Base-by-base conservation (phyloP, 2,329 filamentous ascomycete species). In the Hymenoscyphus occultus region DNA sequence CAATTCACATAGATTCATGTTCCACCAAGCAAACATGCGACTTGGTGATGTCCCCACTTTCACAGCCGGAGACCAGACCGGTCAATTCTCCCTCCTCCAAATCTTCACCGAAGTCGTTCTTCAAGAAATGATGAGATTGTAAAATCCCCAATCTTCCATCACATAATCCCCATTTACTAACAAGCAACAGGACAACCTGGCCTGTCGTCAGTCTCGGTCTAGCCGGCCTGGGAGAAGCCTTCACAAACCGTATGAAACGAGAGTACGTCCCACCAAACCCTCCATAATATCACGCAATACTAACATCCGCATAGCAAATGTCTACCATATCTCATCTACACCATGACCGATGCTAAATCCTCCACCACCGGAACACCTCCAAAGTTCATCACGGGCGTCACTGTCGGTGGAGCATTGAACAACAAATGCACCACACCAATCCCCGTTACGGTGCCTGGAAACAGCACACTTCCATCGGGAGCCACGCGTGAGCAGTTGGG, bases 1-100 rank as follows among this genome's bases (percentile, higher is more conserved):
- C 9, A 13, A 42, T 31, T 19, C 19, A 31, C n/a, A 28, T 40
- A 61, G 59, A 16, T 61, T 61, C 59, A 61, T 61, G 59, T 61
- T 61, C 31, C 59, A 54, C 28, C 61, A 63, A 59, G 83, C 84
- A 62, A 87, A 88, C 72, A 72, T 84, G 62, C 80, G 84, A 62
- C 80, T 82, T 45, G 76, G 77, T 2, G 84, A 84, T 62, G 77
- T 80, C 12, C 32, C 48, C 13, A 60, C 12, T 16, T 63, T 51
- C 39, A 69, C 64, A 9, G 64, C 70, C 28, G 67, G 68, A 16
- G 57, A 59, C n/a, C 63, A 64, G 3, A 64, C 65, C 1, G 64
- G 67, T 12, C 59, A 67, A 1, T 65, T 66, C 9, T 70, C 70
- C 39, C 62, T 71, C 16, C 54, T 71, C 14, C 64, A 71, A 45